Base-by-base conservation (phyloP, 805 yeast genomes). In the Nadsonia fulvescens region DNA sequence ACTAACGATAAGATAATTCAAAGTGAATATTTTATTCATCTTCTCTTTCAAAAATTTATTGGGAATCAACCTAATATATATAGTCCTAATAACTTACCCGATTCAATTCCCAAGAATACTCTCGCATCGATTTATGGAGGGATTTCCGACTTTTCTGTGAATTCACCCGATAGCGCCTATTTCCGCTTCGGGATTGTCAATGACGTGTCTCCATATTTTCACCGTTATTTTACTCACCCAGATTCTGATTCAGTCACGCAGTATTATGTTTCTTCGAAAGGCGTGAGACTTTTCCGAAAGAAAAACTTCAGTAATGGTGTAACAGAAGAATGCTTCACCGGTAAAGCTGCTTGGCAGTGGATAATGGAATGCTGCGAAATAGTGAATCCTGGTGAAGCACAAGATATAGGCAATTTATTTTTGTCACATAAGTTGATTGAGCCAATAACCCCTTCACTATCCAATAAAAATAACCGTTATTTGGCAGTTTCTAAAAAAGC, bases 311-410 rank as follows among this genome's bases (percentile, higher is more conserved):
- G 27, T 14, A 23, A 24, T 9, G 28, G 23, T 3, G 14, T 15
- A 5, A 4, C 10, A 5, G 15, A 12, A 11, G 60, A 58, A 37
- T 61, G 69, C 28, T 59, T 78, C 34, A 61, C 76, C 2, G 91
- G 94, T 0, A 75, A 75, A 38, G 74, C 89, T 0, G 53, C 74
- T 1, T 62, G 70, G 48, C 94, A 82, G 41, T 86, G 93, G 93
- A 41, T 86, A 5, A 60, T 74, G 66, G 96, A 86, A 35, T 82
- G 94, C 42, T 76, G 93, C 1, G 89, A 78, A 40, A 54, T 72
- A 1, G 44, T 70, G 36, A 58, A 58, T 27, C 42, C 25, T 2
- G 8, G 19, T 0, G 49, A 43, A 22, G 43, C 37, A 5, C 15
- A 30, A 2, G 13, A 23, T 5, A 16, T 44, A 9, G 38, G 37